Evolutionary conservation across 2,329 filamentous ascomycete species (phyloP), one percentile per base, ranked within the genome.

Genomic region (Pseudogymnoascus sp.): DNA sequence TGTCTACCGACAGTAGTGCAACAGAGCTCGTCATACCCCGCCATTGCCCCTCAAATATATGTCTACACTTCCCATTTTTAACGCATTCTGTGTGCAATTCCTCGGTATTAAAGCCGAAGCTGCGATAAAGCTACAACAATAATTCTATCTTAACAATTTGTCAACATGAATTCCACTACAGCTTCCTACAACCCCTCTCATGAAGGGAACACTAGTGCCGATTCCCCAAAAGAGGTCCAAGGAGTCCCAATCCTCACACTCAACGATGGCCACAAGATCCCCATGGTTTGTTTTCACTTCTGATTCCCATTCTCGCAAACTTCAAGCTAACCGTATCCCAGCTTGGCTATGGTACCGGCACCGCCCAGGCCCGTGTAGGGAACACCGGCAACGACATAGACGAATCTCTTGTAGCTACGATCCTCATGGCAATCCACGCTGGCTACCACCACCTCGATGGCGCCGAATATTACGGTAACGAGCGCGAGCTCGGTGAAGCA

Each of bases 391-490:
- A 73, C 58, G 76, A 80, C 62, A 76, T 87, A 43, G 85, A 90
- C 67, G 75, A 85, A 62, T 77, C 80, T 4, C 75, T 80, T 52
- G 75, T 85, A 35, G 77, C 82, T 52, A 74, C 74, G 2, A 75
- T 80, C 9, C 82, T 88, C 63, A 80, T 76, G 66, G 89, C 89
- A 33, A 87, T 91, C 69, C 81, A 83, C 62, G 74, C 84, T n/a
- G 89, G 88, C 23, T 92, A 87, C 73, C 80, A 81, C 63, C 89
- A 93, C 70, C 79, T 93, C 2, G 90, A 93, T 72, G 85, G 89
- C 45, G 90, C 90, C 18, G 86, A 93, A 77, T 83, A 76, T 12
- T 88, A 88, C 71, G 78, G 79, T 60, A 88, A 87, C 68, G 86
- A 93, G 74, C 75, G 81, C 66, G 88, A 91, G 72, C 83, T 92